Conservation (phyloP, 257 asterid species). For the Solanum pimpinellifolium region DNA sequence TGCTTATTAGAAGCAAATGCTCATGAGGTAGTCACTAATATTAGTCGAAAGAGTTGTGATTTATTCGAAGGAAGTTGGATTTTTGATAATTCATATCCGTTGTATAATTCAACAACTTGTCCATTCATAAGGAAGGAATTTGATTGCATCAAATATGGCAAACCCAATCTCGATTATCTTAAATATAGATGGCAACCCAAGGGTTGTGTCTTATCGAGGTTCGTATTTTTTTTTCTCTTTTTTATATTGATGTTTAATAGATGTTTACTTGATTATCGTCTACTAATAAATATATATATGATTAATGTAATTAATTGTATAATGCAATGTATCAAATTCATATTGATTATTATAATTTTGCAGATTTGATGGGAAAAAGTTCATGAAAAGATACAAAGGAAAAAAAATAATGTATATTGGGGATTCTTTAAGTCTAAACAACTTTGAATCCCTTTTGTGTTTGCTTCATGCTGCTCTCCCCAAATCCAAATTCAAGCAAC, state of each 20-base stretch:
- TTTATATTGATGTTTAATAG: not conserved
- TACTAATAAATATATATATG: no score
- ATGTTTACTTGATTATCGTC: not conserved
- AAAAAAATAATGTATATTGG: constrained; percentile 54
- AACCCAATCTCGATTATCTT: constrained; percentile 38
- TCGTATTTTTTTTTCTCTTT: not conserved
- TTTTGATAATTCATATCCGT: constrained; percentile 49
- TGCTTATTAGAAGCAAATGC: not conserved
- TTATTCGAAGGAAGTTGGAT: constrained; percentile 54
- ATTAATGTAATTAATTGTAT: no score
- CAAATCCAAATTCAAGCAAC: constrained; percentile 1
- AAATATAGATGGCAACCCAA: constrained; percentile 61
- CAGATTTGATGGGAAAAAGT: constrained; percentile 43
- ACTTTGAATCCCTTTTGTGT: constrained; percentile 43
- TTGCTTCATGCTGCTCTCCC: constrained; percentile 23
- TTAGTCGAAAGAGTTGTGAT: constrained; percentile 17
- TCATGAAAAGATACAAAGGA: constrained; percentile 37
- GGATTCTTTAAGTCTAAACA: constrained; percentile 52
- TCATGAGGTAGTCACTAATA: not conserved
- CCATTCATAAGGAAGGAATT: constrained; percentile 45
- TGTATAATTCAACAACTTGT: constrained; percentile 37
- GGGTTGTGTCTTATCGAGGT: constrained; percentile 45
- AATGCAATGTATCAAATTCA: no score
- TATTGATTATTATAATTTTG: not conserved
- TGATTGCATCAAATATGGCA: constrained; percentile 50